Evolutionary conservation across 1,139 yeast species (phyloP), one percentile per base, ranked within the genome.

Genomic region (Wickerhamiella infanticola): DNA sequence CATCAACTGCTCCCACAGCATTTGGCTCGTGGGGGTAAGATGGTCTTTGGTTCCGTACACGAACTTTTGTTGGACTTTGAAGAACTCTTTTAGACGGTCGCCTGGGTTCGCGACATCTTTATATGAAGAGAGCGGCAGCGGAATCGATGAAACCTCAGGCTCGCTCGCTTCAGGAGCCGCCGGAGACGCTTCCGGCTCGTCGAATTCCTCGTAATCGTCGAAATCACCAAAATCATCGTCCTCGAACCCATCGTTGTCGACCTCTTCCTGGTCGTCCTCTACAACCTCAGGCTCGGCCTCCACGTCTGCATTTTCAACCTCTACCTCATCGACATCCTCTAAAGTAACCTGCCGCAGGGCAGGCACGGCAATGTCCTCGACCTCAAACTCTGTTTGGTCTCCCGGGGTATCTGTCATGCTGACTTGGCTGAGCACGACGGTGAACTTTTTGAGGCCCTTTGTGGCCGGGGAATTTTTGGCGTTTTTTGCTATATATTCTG

Each of bases 1-100:
- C 25, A 63, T 59, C 29, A 63, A 52, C 44, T 61, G 63, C 43
- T 58, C 57, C 67, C 66, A 63, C 25, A 63, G 53, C n/a, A 60
- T 54, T 37, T 55, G 55, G 49, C 64, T 60, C 13, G 55, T 52
- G 11, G 51, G 44, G 25, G 54, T 51, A n/a, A 33, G 27, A 7
- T 24, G 37, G 24, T 35, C 13, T 18, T 44, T 9, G 11, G 42
- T 18, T 3, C 24, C 18, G 18, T 25, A 26, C 13, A 26, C 40
- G 7, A 26, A 38, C 40, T 29, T 23, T n/a, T 26, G 29, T 3
- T 25, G 40, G 4, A 26, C 40, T 24, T 25, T 25, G 7, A 39
- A 24, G 3, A 39, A 4, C 13, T 39, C 36, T 11, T 25, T 13
- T 5, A 39, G 41, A n/a, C 9, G 27, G 6, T 39, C 36, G 24